A percentile compares a stretch with the other conserved stretches of the same genome.
These are phyloP conservation scores for Brasenia schreberi DNA, from an alignment of 164 flowering plant species.

Conservation along the genomic window DNA sequence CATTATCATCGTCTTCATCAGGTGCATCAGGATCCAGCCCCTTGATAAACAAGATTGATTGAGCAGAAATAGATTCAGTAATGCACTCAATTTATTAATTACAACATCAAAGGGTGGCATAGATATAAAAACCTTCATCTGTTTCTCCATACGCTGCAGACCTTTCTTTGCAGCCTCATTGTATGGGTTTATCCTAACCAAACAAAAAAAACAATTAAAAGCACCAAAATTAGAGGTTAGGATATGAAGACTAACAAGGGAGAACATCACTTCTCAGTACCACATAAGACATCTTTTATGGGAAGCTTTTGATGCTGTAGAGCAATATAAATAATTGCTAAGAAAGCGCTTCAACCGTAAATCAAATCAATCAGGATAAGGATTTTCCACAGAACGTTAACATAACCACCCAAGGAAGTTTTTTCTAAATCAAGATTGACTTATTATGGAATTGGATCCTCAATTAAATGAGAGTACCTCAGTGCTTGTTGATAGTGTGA, in stretches of 20 bases:
- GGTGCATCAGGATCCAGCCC: constrained; percentile 99
- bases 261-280: neutral
- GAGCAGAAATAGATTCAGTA: neutral
- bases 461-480: constrained; percentile 26
- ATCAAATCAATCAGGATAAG: neutral
- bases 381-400: neutral
- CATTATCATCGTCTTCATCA: constrained; percentile 95
- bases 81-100: neutral
- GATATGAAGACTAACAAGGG: neutral
- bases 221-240: neutral
- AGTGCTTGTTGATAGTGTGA: constrained; percentile 89
- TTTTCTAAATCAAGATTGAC: neutral
- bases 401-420: neutral
- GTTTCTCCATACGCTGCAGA: constrained; percentile 82
- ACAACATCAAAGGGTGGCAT: neutral
- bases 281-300: neutral
- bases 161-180: constrained; percentile 91
- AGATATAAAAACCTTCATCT: constrained; percentile 70
- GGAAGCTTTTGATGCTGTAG: neutral
- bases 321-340: neutral
- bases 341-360: neutral
- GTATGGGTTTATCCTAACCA: constrained; percentile 66
- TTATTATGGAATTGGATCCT: neutral
- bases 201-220: neutral
- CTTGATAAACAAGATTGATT: constrained; percentile 21